phyloP scores from a whole-genome alignment of 768 basidiomycete genomes.

The Suillus discolor region DNA sequence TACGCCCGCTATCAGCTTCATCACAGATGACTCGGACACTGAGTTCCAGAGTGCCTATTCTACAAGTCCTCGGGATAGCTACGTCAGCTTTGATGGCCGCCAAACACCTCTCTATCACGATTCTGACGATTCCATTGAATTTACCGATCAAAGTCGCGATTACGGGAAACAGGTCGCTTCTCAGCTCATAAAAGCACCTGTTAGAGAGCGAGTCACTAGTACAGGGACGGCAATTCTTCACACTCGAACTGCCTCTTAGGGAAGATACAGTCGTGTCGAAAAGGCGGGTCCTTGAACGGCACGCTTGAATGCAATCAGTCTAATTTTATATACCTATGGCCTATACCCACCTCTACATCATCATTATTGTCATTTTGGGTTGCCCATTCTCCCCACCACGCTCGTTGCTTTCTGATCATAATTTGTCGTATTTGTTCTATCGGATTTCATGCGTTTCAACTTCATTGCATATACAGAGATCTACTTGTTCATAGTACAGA shows the following conservation, averaged over 20 bases:
- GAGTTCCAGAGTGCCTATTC: slow-evolving; percentile 91
- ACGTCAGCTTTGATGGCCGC: slow-evolving; percentile 46
- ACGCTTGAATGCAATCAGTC: slow-evolving; percentile 21
- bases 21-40: slow-evolving; percentile 78
- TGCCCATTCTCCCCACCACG: slow-evolving; percentile 17
- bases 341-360: slow-evolving; percentile 29
- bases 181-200: slow-evolving; percentile 37
- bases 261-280: slow-evolving; percentile 38
- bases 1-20: slow-evolving; percentile 35
- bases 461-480: slow-evolving; percentile 31
- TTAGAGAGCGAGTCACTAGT: slow-evolving; percentile 59
- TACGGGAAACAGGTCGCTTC: slow-evolving; percentile 31
- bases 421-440: slow-evolving; percentile 29
- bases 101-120: slow-evolving; percentile 23
- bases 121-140: slow-evolving; percentile 34
- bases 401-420: slow-evolving; percentile 21
- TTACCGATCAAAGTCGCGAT: slow-evolving; percentile 33
- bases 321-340: slow-evolving; percentile 22
- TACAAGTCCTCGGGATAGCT: slow-evolving; percentile 69
- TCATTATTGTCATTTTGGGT: slow-evolving; percentile 25
- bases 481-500: slow-evolving; percentile 24
- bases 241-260: slow-evolving; percentile 39
- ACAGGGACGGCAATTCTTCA: slow-evolving; percentile 52
- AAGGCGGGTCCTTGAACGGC: slow-evolving; percentile 25
- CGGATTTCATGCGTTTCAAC: slow-evolving; percentile 20